Percentiles rank a stretch among this genome's conserved stretches.
Conservation (phyloP, 2,329 filamentous ascomycete species). For the Trichoderma koningii region DNA sequence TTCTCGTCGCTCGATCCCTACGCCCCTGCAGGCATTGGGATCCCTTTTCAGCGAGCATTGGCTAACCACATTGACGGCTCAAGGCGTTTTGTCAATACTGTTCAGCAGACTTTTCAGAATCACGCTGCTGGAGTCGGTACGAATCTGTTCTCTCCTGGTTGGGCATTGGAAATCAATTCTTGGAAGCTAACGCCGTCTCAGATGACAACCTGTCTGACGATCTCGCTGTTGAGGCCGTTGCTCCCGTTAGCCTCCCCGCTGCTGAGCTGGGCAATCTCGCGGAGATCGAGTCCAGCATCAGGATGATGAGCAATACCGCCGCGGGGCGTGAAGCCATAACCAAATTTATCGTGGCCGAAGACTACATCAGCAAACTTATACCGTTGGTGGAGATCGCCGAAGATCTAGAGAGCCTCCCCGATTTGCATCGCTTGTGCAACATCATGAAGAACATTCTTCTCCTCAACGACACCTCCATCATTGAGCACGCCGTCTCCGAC, state of each 20-base stretch:
- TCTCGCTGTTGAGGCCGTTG: conserved; percentile 69
- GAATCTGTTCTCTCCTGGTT: conserved; percentile 28
- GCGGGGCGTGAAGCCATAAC: conserved; percentile 81
- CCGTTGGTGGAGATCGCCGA: conserved; percentile 87
- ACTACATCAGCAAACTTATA: conserved; percentile 85
- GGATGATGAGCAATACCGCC: conserved; percentile 72
- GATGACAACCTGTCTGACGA: conserved; percentile 92
- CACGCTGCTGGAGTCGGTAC: conserved; percentile 64
- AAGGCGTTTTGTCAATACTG: conserved; percentile 87
- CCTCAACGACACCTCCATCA: conserved; percentile 91
- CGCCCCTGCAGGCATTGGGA: neutral
- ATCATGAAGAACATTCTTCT: conserved; percentile 97
- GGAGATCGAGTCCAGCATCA: conserved; percentile 84
- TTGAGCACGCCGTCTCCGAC: conserved; percentile 90
- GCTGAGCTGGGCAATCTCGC: conserved; percentile 79
- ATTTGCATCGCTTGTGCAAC: conserved; percentile 90
- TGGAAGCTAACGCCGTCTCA: conserved; percentile 35
- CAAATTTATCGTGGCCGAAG: conserved; percentile 81
- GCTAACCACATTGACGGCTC: conserved; percentile 16
- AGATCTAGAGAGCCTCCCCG: conserved; percentile 81
- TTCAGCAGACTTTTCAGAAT: conserved; percentile 73
- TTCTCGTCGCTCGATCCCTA: neutral
- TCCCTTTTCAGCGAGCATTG: neutral
- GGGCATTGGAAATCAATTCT: neutral
- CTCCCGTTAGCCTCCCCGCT: conserved; percentile 71